Base-by-base conservation (phyloP, 768 basidiomycete genomes). In the Gymnopilus dilepis region DNA sequence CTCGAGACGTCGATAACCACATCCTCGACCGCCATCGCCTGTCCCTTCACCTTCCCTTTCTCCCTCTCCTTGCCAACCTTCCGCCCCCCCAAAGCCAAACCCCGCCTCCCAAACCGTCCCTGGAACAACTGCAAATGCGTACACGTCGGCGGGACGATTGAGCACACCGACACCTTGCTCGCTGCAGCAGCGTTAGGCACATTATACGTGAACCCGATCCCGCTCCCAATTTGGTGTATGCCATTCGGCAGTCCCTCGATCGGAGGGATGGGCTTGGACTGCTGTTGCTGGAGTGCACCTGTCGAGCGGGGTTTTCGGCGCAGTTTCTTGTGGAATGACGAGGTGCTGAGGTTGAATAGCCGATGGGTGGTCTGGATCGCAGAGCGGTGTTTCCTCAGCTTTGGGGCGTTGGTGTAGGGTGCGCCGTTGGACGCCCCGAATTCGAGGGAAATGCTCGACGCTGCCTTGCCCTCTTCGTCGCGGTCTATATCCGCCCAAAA, bases 121-220 rank as follows among this genome's bases (percentile, higher is more conserved):
- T 67, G 60, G 40, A 72, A 72, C 13, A 72, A 26, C 26, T 61
- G 38, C 13, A 72, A 26, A 33, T 61, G 38, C 13, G 62, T 61
- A 51, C 71, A 69, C 38, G 59, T 58, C 1, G 68, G 59, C 6
- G 71, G 66, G 24, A 65, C 56, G 41, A 69, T 66, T 17, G 71
- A 70, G 37, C 58, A 50, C 9, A 72, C 37, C 24, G 71, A 71
- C 15, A 65, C 56, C 47, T 70, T 69, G 15, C 68, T 69, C 4
- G 67, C 62, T 4, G 38, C 56, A 19, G 65, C 66, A 33, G 75
- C 71, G n/a, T n/a, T n/a, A 26, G 77, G 77, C 5, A 76, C 55
- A 31, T 65, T 76, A 67, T 80, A 81, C 26, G 74, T 81, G 66
- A 81, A 86, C 6, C 83, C 84, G 51, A 85, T 86, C 22, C 86